Conservation (phyloP, 2,329 filamentous ascomycete species). For the Fusarium phyllophilum region DNA sequence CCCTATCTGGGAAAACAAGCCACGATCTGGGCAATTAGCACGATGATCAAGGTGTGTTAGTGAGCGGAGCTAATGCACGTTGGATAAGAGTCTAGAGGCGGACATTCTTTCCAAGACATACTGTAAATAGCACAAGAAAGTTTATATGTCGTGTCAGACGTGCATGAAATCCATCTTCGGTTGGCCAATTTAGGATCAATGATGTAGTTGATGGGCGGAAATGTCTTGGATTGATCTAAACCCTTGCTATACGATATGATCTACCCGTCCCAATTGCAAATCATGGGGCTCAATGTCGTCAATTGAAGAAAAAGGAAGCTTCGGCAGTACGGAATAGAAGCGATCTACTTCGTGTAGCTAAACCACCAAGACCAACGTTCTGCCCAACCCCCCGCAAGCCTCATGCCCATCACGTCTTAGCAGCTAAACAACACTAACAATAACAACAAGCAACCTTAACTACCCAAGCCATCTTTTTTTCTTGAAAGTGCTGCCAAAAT, state of each 20-base stretch:
- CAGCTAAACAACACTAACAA: not conserved
- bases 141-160: conserved; percentile 20
- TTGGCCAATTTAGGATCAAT: not conserved
- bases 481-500: not conserved
- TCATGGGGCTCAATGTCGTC: not conserved
- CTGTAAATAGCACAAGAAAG: conserved; percentile 16
- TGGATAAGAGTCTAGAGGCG: not conserved
- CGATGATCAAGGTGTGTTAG: not conserved
- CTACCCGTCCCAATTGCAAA: not conserved
- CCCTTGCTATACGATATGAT: not conserved
- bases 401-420: not conserved
- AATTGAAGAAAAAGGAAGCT: not conserved
- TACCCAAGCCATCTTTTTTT: not conserved
- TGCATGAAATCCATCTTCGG: conserved; percentile 13
- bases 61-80: conserved; percentile 18
- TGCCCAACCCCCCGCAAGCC: conserved; percentile 8
- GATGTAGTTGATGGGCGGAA: conserved; percentile 21
- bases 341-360: not conserved
- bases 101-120: not conserved
- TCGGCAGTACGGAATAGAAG: not conserved
- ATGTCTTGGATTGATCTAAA: not conserved
- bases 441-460: not conserved
- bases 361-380: not conserved
- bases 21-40: not conserved
- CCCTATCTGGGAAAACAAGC: conserved; percentile 11